phyloP scores from a whole-genome alignment of 768 basidiomycete genomes.

The Russula foetens region DNA sequence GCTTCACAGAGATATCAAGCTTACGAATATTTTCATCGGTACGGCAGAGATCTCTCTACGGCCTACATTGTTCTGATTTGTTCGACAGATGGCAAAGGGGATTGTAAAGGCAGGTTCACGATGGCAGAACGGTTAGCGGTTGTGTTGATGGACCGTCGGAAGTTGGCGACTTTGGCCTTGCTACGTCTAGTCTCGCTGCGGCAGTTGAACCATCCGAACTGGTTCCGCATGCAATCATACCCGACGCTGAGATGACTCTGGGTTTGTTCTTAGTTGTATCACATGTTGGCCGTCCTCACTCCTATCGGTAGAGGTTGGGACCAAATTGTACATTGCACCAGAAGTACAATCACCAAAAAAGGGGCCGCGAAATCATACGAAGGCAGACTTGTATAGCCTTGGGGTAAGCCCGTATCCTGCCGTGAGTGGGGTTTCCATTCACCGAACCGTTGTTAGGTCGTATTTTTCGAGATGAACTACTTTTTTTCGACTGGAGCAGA shows the following conservation, averaged over 20 bases:
- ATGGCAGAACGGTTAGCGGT: neutral
- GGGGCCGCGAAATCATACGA: conserved; percentile 68
- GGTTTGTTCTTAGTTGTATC: conserved; percentile 33
- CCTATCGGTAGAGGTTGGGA: conserved; percentile 64
- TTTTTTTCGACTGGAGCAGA: conserved; percentile 75
- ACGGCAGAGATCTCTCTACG: conserved; percentile 20
- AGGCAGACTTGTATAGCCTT: conserved; percentile 92
- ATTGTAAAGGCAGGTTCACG: conserved; percentile 56
- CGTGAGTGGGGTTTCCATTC: neutral
- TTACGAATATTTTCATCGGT: conserved; percentile 94
- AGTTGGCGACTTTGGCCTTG: conserved; percentile 93
- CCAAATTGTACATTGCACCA: conserved; percentile 86
- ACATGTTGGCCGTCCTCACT: neutral
- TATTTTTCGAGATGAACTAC: conserved; percentile 97
- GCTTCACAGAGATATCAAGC: conserved; percentile 84
- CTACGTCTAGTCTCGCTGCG: conserved; percentile 72
- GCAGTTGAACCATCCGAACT: conserved; percentile 71
- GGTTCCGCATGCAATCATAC: conserved; percentile 34
- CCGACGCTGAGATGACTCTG: conserved; percentile 67
- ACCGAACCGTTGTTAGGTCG: conserved; percentile 46
- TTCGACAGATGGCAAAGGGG: conserved; percentile 61
- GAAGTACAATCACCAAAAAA: conserved; percentile 62
- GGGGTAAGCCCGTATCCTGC: conserved; percentile 48
- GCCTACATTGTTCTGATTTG: neutral
- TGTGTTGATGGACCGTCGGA: conserved; percentile 15